Evolutionary conservation across 495 filamentous ascomycete species (phyloP).

Genomic region (Parachaetomium inaequale): DNA sequence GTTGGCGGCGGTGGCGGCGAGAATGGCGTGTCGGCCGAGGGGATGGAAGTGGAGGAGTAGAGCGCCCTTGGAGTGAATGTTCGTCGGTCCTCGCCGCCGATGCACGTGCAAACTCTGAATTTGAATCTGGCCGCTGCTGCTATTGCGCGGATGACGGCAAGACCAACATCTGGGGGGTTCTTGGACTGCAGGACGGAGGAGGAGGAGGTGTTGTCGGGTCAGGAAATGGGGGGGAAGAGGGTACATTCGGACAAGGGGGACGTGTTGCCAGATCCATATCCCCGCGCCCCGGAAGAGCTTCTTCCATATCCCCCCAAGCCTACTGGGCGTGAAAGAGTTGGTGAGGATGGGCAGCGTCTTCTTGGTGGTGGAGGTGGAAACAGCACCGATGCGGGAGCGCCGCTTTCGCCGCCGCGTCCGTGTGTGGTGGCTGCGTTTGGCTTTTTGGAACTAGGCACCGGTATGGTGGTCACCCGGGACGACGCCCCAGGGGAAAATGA

Average conservation of each 20-base stretch:
- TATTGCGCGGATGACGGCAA: background rate
- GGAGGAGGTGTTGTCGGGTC: background rate
- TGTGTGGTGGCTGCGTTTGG: background rate
- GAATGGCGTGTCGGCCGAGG: conserved; percentile 5
- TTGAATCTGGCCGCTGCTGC: background rate
- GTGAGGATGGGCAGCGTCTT: too few relatives aligned
- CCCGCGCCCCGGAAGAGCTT: background rate
- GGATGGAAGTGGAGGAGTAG: conserved; percentile 29
- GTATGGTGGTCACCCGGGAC: too few relatives aligned
- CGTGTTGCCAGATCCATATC: background rate
- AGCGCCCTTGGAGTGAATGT: background rate
- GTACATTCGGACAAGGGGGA: too few relatives aligned
- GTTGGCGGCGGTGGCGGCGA: background rate
- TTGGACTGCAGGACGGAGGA: background rate
- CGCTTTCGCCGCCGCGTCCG: too few relatives aligned
- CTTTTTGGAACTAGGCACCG: background rate
- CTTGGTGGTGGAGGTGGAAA: too few relatives aligned
- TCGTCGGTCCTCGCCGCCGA: background rate
- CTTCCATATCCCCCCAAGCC: too few relatives aligned
- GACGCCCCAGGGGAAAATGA: background rate
- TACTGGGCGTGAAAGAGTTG: too few relatives aligned
- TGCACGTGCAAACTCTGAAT: background rate
- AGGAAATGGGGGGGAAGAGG: background rate
- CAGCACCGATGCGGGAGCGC: too few relatives aligned
- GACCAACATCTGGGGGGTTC: background rate